Base-by-base conservation (phyloP, 2,329 filamentous ascomycete species). In the Tolypocladium nubicola region DNA sequence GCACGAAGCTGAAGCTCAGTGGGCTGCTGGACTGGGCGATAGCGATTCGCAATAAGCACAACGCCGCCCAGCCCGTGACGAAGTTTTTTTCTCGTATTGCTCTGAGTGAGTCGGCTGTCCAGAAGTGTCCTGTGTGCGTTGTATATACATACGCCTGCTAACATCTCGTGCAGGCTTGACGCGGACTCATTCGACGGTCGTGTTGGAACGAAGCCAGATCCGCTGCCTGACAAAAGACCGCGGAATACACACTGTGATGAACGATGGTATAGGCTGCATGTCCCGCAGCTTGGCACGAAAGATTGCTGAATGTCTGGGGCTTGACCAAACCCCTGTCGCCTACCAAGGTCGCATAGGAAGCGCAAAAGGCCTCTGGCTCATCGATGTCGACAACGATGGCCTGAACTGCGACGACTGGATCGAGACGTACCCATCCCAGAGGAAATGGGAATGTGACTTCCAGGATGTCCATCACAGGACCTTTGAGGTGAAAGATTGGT, bases 361-460 rank as follows among this genome's bases (percentile, higher is more conserved):
- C 21, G 86, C 86, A 0, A 93, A 93, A 67, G 89, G 89, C 0
- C 76, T 92, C 61, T 92, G 88, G 88, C 77, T 87, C 52, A 69
- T 86, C 6, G 84, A 87, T 61, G 73, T 76, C 0, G 65, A 73
- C 0, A 76, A 80, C 33, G 65, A 70, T 1, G 62, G 61, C 0
- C 69, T 68, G 0, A 71, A 71, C 1, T 71, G 77, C 1, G 66
- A 74, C 0, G 70, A 83, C 19, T 89, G 85, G 86, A 88, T 91
- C 47, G 78, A 85, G 57, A 82, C 86, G 0, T 83, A 77, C 57
- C 76, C 75, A 0, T 90, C 86, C 0, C 89, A 93, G 59, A 70
- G 78, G 1, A 93, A 93, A 63, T 90, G 88, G 76, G 59, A 75
- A 0, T 79, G 77, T 33, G 75, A 80, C 39, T 76, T 76, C 33